A percentile compares a stretch with the other conserved stretches of the same genome.
These are phyloP conservation scores for Jamesozyma jinghongensis DNA, from an alignment of 805 yeast genomes.

Conservation along the genomic window DNA sequence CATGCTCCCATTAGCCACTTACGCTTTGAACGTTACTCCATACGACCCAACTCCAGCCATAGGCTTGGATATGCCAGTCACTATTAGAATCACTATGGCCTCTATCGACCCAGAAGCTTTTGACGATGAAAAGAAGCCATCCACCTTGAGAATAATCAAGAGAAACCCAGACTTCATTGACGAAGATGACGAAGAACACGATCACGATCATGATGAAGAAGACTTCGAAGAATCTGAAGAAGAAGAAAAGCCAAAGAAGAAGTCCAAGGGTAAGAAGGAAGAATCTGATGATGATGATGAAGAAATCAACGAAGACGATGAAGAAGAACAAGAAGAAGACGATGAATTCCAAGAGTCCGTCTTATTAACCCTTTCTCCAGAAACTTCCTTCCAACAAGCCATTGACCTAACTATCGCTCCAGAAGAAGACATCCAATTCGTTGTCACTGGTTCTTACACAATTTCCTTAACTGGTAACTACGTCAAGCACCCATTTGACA, in stretches of 20 bases:
- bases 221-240: slow-evolving; percentile 37
- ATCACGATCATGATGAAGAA: slow-evolving; percentile 38
- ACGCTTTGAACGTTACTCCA: slow-evolving; percentile 77
- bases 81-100: slow-evolving; percentile 88
- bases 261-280: slow-evolving; percentile 27
- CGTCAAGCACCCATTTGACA: slow-evolving; percentile 88
- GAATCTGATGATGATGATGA: slow-evolving; percentile 37
- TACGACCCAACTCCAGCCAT: slow-evolving; percentile 82
- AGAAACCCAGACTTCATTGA: slow-evolving; percentile 43
- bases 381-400: slow-evolving; percentile 77
- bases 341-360: slow-evolving; percentile 78
- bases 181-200: slow-evolving; percentile 39
- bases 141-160: slow-evolving; percentile 84
- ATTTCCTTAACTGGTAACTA: slow-evolving; percentile 91
- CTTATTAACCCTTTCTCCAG: slow-evolving; percentile 85
- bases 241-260: slow-evolving; percentile 46
- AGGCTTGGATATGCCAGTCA: slow-evolving; percentile 76
- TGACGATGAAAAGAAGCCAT: slow-evolving; percentile 73
- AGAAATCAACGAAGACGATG: slow-evolving; percentile 43
- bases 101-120: slow-evolving; percentile 83
- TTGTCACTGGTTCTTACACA: slow-evolving; percentile 92
- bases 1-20: slow-evolving; percentile 77
- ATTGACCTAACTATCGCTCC: slow-evolving; percentile 84
- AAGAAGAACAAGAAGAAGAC: slow-evolving; percentile 53
- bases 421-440: slow-evolving; percentile 88